Base-by-base conservation (phyloP, 2,329 filamentous ascomycete species). In the Fusarium domesticum region DNA sequence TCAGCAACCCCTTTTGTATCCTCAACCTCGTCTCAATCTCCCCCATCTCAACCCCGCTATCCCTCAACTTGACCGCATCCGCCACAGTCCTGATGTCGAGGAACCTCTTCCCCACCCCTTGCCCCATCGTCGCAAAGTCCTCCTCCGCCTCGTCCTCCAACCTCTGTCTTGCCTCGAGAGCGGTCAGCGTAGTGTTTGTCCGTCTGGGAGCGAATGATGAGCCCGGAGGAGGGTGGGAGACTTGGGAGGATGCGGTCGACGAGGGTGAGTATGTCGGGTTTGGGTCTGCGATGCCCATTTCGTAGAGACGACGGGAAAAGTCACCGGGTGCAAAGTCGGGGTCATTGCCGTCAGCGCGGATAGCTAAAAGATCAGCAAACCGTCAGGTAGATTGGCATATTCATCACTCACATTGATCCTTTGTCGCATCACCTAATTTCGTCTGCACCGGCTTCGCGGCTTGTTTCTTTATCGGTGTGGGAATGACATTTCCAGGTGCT, bases 281-380 rank as follows among this genome's bases (percentile, higher is more conserved):
- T 5, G 78, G 76, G 36, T 76, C 70, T 7, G 70, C 77, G 20
- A 79, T 66, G 57, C 77, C 78, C 71, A 81, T 78, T 49, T 76
- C 64, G 18, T 70, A 70, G 5, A 81, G 70, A 14, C 78, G 76
- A 37, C 65, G 64, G 7, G 76, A 72, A 61, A 78, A 80, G 49
- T 65, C 71, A n/a, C 66, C 59, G 35, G 68, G 63, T 15, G 64
- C 50, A 28, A 61, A 56, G 53, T 75, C 69, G n/a, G 73, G 69
- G 45, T 73, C 68, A 48, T 56, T 53, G 28, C 63, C 63, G 45
- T 75, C 70, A 31, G 66, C 58, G 41, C 58, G 64, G 47, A 72
- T 67, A 8, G 67, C 71, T 76, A 40, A 18, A 28, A 37, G 23
- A 28, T 59, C 36, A 59, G 54, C 17, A n/a, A 8, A 6, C 18